A percentile compares a stretch with the other conserved stretches of the same genome.
Conservation (phyloP, 345 rosid species). For the Chamaenerion angustifolium region DNA sequence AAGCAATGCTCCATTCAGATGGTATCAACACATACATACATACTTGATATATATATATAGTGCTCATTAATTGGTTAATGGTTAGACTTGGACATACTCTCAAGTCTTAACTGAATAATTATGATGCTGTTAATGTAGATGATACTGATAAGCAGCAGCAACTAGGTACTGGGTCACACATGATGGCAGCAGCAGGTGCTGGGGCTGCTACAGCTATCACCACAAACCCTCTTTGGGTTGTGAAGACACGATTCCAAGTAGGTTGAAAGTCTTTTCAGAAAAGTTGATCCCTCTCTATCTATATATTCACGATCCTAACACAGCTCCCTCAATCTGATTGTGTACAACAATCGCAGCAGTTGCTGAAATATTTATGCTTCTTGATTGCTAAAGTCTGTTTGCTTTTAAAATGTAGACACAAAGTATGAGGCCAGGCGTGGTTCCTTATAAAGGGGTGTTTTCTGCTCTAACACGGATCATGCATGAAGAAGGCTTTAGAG, state of each 20-base stretch:
- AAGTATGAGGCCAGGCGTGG: slow-evolving; percentile 39
- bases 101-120: no score
- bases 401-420: slow-evolving; percentile 15
- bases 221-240: slow-evolving; percentile 98
- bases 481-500: slow-evolving; percentile 78
- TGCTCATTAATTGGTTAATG: no score
- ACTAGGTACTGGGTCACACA: slow-evolving; percentile 57
- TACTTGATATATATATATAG: no score
- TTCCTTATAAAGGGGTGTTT: slow-evolving; percentile 64
- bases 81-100: no score
- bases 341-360: no score
- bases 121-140: no score
- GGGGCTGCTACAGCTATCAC: slow-evolving; percentile 80
- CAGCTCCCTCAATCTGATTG: no score
- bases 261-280: slow-evolving; percentile 9
- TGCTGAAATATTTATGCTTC: no score
- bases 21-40: slow-evolving; percentile 24
- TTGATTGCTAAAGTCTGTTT: no score
- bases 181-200: slow-evolving; percentile 92
- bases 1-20: slow-evolving; percentile 47
- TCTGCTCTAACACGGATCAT: slow-evolving; percentile 74
- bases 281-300: not conserved
- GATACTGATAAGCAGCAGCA: slow-evolving; percentile 27
- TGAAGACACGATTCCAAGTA: slow-evolving; percentile 93
- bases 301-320: no score